Percentiles rank a stretch among this genome's conserved stretches.
Evolutionary conservation across 345 rosid genomes (phyloP).

Genomic region (Nephelium lappaceum): DNA sequence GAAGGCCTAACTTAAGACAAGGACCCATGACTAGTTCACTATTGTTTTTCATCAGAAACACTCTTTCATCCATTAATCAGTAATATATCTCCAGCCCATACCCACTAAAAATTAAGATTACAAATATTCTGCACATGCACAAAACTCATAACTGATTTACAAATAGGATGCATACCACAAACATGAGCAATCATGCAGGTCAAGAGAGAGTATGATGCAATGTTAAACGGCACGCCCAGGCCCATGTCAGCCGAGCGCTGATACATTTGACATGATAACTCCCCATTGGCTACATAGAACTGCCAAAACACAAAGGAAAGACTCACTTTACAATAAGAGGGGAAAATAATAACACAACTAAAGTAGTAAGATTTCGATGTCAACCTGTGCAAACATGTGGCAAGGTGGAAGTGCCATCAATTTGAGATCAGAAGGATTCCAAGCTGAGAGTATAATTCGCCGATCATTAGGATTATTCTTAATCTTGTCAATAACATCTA

Average conservation of each 20-base stretch:
- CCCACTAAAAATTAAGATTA: neutral
- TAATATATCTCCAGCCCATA: neutral
- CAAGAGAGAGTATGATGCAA: slow-evolving; percentile 92
- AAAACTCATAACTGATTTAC: neutral
- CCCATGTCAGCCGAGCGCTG: slow-evolving; percentile 99
- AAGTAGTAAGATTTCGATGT: neutral
- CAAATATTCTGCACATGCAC: neutral
- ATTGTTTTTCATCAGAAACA: neutral
- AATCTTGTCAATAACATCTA: slow-evolving; percentile 85
- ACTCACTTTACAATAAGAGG: slow-evolving; percentile 6
- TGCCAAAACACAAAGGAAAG: slow-evolving; percentile 30
- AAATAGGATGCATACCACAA: slow-evolving; percentile 58
- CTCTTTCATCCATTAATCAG: neutral
- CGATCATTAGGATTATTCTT: slow-evolving; percentile 92
- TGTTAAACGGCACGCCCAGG: slow-evolving; percentile 94
- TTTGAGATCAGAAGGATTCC: slow-evolving; percentile 96
- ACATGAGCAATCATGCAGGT: slow-evolving; percentile 94
- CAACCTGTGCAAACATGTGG: slow-evolving; percentile 98
- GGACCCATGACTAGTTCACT: neutral
- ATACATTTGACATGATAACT: slow-evolving; percentile 97
- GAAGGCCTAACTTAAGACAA: neutral
- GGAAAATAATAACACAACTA: neutral
- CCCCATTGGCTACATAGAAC: slow-evolving; percentile 90
- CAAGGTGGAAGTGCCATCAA: slow-evolving; percentile 99
- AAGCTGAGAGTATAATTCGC: slow-evolving; percentile 87